These are phyloP conservation scores for Melocanna baccifera DNA, from an alignment of 176 grass and related monocot species.

Conservation along the genomic window DNA sequence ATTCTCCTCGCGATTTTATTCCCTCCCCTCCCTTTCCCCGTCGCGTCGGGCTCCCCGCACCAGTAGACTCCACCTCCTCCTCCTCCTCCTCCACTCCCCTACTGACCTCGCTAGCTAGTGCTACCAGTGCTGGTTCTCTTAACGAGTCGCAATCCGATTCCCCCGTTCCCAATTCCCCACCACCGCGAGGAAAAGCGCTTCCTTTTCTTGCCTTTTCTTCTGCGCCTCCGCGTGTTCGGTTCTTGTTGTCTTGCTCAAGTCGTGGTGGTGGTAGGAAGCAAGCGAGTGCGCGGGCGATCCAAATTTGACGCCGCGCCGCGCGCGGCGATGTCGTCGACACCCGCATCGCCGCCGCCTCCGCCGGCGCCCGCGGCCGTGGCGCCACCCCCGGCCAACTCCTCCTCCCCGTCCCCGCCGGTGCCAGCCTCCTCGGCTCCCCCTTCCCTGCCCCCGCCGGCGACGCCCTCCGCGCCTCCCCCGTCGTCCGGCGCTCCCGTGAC, in stretches of 20 bases:
- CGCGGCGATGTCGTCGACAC: conserved; percentile 37
- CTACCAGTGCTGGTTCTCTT: background rate
- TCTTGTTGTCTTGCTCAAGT: conserved; percentile 17
- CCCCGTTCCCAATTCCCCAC: background rate
- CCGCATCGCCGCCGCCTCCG: conserved; percentile 24
- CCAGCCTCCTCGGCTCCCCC: conserved; percentile 14
- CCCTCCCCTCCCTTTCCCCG: background rate
- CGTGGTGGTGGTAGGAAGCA: background rate
- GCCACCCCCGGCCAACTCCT: conserved; percentile 17
- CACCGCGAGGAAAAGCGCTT: background rate
- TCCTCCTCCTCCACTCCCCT: background rate
- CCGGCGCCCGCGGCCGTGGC: conserved; percentile 1
- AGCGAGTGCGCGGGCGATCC: no score
- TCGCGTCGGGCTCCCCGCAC: conserved; percentile 13
- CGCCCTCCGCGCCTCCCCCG: conserved; percentile 10
- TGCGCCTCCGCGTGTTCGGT: background rate
- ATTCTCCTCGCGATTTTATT: conserved; percentile 19
- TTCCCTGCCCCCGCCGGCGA: background rate
- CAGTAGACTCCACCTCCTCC: conserved; percentile 13
- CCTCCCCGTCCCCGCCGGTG: conserved; percentile 27
- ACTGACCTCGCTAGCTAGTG: background rate
- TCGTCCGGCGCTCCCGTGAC: background rate
- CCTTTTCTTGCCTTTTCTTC: background rate
- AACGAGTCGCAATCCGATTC: background rate
- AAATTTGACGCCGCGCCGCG: background rate